A percentile compares a stretch with the other conserved stretches of the same genome.
phyloP scores from a whole-genome alignment of 2,329 filamentous ascomycete genomes.

The Amylocarpus encephaloides region DNA sequence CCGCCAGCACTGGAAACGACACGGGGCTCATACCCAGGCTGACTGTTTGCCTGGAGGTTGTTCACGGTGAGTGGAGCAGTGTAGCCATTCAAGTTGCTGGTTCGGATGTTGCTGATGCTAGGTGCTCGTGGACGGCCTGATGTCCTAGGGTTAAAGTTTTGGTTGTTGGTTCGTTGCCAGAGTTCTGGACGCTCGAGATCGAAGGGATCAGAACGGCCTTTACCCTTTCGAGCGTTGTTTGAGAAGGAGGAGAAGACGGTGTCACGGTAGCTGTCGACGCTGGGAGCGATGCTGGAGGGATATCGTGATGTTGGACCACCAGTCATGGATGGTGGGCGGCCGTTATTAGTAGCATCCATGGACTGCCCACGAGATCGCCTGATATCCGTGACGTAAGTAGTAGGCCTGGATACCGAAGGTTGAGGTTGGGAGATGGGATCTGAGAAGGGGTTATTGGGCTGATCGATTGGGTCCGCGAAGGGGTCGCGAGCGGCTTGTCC shows the following conservation, averaged over 20 bases:
- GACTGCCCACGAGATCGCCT: conserved; percentile 45
- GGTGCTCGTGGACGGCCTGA: conserved; percentile 3
- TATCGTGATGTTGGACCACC: conserved; percentile 19
- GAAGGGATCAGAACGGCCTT: conserved; percentile 59
- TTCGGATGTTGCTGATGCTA: conserved; percentile 2
- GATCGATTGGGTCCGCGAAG: conserved; percentile 11
- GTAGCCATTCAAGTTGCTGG: conserved; percentile 1
- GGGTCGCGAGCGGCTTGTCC: conserved; percentile 2
- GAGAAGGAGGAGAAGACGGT: conserved; percentile 36
- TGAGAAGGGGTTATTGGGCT: conserved; percentile 11
- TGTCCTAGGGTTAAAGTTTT: neutral
- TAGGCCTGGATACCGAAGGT: conserved; percentile 28
- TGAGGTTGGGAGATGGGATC: conserved; percentile 24
- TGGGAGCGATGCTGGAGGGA: conserved; percentile 26
- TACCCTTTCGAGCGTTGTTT: conserved; percentile 43
- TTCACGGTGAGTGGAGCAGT: conserved; percentile 4
- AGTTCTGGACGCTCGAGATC: conserved; percentile 53
- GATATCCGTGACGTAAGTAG: conserved; percentile 42
- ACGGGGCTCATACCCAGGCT: neutral
- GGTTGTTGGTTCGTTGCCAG: conserved; percentile 24
- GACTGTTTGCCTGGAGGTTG: neutral
- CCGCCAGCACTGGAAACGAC: neutral
- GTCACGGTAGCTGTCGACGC: conserved; percentile 32
- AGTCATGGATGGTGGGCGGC: conserved; percentile 15
- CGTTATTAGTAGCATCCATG: conserved; percentile 28